phyloP scores from a whole-genome alignment of 371 early-diverging fungal genomes.

The Haplosporangium sp. region DNA sequence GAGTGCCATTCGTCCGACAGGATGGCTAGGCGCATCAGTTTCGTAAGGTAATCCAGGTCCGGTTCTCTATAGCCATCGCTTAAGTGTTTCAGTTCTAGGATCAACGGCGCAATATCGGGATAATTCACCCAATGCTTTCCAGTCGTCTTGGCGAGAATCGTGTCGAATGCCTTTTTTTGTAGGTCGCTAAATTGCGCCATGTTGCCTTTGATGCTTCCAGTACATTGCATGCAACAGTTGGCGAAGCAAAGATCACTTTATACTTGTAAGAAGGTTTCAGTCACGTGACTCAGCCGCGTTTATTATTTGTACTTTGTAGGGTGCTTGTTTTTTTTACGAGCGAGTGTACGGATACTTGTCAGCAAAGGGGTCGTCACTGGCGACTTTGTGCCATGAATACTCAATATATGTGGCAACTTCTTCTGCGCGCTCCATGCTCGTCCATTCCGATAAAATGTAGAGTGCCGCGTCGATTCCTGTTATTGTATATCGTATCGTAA shows the following conservation, averaged over 20 bases:
- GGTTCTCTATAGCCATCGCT: slow-evolving; percentile 15
- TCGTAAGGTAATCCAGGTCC: slow-evolving; percentile 8
- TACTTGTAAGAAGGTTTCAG: not conserved
- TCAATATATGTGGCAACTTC: slow-evolving; percentile 30
- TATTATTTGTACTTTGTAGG: not conserved
- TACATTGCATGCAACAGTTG: not conserved
- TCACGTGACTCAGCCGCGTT: not conserved
- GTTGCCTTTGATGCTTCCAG: not conserved
- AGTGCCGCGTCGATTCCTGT: slow-evolving; percentile 48
- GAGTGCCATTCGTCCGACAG: slow-evolving; percentile 40
- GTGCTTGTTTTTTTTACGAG: not conserved
- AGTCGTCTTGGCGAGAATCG: slow-evolving; percentile 31
- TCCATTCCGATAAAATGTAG: slow-evolving; percentile 34
- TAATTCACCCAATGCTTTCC: slow-evolving; percentile 41
- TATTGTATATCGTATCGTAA: not conserved
- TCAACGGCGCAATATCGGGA: slow-evolving; percentile 27
- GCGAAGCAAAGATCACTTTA: not conserved
- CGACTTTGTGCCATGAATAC: slow-evolving; percentile 45
- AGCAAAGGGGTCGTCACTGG: slow-evolving; percentile 47
- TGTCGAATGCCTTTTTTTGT: slow-evolving; percentile 26
- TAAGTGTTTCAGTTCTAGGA: slow-evolving; percentile 15
- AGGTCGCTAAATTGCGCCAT: slow-evolving; percentile 27
- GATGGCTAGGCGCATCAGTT: slow-evolving; percentile 24
- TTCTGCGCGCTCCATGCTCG: slow-evolving; percentile 17
- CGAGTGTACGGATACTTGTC: slow-evolving; percentile 49